Conservation (phyloP, 2,329 filamentous ascomycete genomes). For the Pyrenophora graminea region DNA sequence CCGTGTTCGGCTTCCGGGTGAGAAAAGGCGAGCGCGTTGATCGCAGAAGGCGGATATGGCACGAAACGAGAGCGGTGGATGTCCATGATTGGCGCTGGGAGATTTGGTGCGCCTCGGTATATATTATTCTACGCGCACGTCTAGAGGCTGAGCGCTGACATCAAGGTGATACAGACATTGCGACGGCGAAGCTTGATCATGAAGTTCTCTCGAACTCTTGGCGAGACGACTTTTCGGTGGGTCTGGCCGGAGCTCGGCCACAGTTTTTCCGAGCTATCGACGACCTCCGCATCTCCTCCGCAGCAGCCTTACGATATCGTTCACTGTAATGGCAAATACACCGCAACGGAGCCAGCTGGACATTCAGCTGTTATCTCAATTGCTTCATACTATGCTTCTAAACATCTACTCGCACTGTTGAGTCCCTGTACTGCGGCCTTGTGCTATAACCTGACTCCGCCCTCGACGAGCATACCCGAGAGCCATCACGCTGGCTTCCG, state of each 20-base stretch:
- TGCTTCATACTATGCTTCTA: too few relatives aligned
- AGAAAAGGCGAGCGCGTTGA: slow-evolving; percentile 94
- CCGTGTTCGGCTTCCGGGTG: slow-evolving; percentile 57
- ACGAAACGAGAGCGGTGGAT: slow-evolving; percentile 97
- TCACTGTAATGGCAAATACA: not conserved
- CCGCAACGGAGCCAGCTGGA: too few relatives aligned
- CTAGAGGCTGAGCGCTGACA: slow-evolving; percentile 22
- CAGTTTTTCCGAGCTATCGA: slow-evolving; percentile 11
- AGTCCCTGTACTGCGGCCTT: too few relatives aligned
- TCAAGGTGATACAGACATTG: slow-evolving; percentile 14
- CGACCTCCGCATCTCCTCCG: slow-evolving; percentile 15
- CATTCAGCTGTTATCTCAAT: too few relatives aligned
- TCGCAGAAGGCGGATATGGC: slow-evolving; percentile 85
- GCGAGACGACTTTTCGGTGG: slow-evolving; percentile 22
- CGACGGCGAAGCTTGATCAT: slow-evolving; percentile 7
- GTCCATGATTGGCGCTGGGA: slow-evolving; percentile 66
- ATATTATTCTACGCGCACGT: slow-evolving; percentile 15
- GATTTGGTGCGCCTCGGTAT: not conserved
- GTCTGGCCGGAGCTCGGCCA: slow-evolving; percentile 12
- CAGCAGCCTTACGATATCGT: not conserved
- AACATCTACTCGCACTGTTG: too few relatives aligned
- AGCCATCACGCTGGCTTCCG: too few relatives aligned
- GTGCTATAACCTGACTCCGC: too few relatives aligned
- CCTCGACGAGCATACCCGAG: too few relatives aligned
- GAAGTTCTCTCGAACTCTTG: slow-evolving; percentile 24